Base-by-base conservation (phyloP, 495 filamentous ascomycete species). In the Geoglossum glabrum region DNA sequence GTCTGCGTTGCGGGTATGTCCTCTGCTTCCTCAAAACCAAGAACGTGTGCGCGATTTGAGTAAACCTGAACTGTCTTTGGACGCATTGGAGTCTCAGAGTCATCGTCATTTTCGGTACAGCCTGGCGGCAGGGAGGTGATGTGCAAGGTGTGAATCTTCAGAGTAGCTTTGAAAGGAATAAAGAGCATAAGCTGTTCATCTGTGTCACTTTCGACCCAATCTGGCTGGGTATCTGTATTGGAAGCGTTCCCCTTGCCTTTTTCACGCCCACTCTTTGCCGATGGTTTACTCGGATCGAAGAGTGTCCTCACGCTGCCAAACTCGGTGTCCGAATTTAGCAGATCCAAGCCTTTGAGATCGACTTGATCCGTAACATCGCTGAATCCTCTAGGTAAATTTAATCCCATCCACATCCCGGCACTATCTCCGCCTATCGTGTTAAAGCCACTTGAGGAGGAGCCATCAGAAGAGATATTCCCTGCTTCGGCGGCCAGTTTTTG, bases 141-240 rank as follows among this genome's bases (percentile, higher is more conserved):
- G 66, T 97, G 78, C 40, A 98, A 68, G 5, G 88, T 87, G 67
- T 95, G 90, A 30, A 96, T 77, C 74, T 97, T 98, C 59, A 95
- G 64, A 51, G 83, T 87, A 10, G 84, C 80, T 68, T 88, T 82
- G 69, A 98, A 95, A 9, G 92, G 92, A 51, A 94, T 73, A 67
- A 84, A 96, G 55, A 98, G 78, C 82, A 98, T 86, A 59, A 98
- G 69, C 75, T 98, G 93, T 72, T 96, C 88, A 67, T 98, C 92
- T n/a, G 90, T 95, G 66, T 96, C 93, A 65, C 87, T 95, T 75
- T 97, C 87, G n/a, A 96, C 79, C 87, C 88, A 97, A 70, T 98
- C 92, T 55, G 61, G 58, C 62, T 79, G 79, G 17, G 61, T 58
- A 33, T 71, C 61, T 45, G 67, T 64, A 17, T 64, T 69, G 40